These are phyloP conservation scores for Sporisorium scitamineum DNA, from an alignment of 1,284 basidiomycete genomes.

Conservation along the genomic window DNA sequence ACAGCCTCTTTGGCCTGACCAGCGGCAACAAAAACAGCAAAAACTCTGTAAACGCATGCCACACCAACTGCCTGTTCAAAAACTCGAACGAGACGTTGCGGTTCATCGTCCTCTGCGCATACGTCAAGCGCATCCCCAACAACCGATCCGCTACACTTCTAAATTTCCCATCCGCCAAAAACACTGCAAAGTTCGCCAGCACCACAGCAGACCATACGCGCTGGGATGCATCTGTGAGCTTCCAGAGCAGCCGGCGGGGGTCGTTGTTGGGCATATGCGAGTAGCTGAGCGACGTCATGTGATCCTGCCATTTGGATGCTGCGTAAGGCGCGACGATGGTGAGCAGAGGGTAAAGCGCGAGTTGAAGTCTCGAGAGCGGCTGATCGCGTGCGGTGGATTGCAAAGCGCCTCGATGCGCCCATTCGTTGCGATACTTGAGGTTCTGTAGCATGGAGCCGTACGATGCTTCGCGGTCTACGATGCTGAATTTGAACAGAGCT, in stretches of 20 bases:
- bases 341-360: conserved; percentile 76
- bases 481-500: conserved; percentile 83
- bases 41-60: conserved; percentile 99
- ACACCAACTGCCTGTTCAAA: conserved; percentile 99
- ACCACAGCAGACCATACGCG: conserved; percentile 75
- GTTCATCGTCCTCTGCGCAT: conserved; percentile 78
- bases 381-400: conserved; percentile 57
- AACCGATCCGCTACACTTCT: conserved; percentile 86
- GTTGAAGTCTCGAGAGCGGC: conserved; percentile 55
- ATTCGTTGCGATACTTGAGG: conserved; percentile 73
- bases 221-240: conserved; percentile 78
- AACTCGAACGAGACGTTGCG: conserved; percentile 97
- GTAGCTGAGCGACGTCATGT: conserved; percentile 86
- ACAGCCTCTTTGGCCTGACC: conserved; percentile 76
- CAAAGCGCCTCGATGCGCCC: conserved; percentile 54
- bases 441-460: conserved; percentile 94
- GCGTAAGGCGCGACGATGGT: conserved; percentile 84
- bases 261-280: conserved; percentile 75
- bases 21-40: conserved; percentile 91
- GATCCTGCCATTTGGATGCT: conserved; percentile 78
- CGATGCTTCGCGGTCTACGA: conserved; percentile 83
- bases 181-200: conserved; percentile 82
- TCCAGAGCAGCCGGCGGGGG: conserved; percentile 78
- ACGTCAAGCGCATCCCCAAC: conserved; percentile 81
- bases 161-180: conserved; percentile 90